Base-by-base conservation (phyloP, 75 land plant species). In the Picea glauca region DNA sequence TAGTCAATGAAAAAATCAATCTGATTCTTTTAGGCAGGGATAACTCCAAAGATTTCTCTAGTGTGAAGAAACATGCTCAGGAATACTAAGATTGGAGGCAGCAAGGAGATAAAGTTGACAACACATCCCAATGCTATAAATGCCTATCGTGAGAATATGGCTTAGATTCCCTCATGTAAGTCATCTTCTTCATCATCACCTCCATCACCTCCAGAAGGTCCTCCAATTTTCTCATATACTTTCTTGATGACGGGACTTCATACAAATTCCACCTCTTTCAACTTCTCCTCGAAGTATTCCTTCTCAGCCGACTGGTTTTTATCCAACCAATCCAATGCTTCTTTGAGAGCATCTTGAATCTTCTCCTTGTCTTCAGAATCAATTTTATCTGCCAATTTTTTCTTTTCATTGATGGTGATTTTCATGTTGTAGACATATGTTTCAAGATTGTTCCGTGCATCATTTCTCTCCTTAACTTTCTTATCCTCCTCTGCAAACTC, bases 291-390 rank as follows among this genome's bases (percentile, higher is more conserved):
- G 58, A 79, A 86, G 43, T 90, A 90, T 11, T 90, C 92, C 78
- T 88, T 88, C 79, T 86, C 91, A 8, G 86, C 92, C 38, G 68
- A 77, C 62, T 84, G 88, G 82, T 90, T 90, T 46, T 86, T 88
- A 75, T 88, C 89, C 33, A 88, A 61, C 90, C 90, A 88, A 54
- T 88, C 89, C 50, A 90, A 60, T 5, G 90, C 92, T 58, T 85
- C 92, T 66, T 88, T 85, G 77, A 90, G 35, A 17, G 90, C 75
- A 15, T 54, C 21, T 72, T 90, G 88, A 58, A 93, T 87, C 80
- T 87, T 93, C 81, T 93, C 93, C 82, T 91, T 91, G 72, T 91
- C 93, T 7, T 89, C 91, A 3, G 83, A 63, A 59, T 91, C 91
- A 5, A 91, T 60, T 77, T 91, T 89, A 78, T 85, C 84, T 74